A percentile compares a stretch with the other conserved stretches of the same genome.
These are phyloP conservation scores for Colletotrichum neosansevieriae DNA, from an alignment of 2,329 filamentous ascomycete species.

Conservation along the genomic window DNA sequence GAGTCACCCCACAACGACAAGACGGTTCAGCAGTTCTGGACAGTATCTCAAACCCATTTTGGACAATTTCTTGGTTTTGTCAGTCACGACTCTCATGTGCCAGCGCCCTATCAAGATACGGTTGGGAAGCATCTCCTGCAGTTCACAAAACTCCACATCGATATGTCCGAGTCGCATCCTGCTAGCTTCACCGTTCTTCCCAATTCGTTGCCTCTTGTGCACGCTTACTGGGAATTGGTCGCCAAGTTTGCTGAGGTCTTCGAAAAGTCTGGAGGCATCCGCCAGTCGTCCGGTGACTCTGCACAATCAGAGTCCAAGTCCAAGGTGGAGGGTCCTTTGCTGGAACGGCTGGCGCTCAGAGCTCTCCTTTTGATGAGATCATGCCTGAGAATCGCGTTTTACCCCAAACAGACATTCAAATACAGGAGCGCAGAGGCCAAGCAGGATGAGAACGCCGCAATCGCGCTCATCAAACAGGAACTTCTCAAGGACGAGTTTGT, in stretches of 20 bases:
- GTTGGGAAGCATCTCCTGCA: conserved; percentile 91
- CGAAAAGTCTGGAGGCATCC: conserved; percentile 69
- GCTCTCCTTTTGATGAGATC: conserved; percentile 85
- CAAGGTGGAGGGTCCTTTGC: conserved; percentile 71
- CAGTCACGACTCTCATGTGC: conserved; percentile 65
- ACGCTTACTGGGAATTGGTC: conserved; percentile 88
- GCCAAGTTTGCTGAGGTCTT: conserved; percentile 81
- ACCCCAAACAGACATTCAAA: conserved; percentile 84
- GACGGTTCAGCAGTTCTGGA: conserved; percentile 85
- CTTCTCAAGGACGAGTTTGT: conserved; percentile 84
- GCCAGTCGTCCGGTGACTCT: conserved; percentile 55
- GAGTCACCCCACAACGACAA: conserved; percentile 84
- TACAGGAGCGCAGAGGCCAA: conserved; percentile 82
- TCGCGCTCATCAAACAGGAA: conserved; percentile 75
- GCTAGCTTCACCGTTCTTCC: conserved; percentile 87
- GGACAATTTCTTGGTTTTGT: conserved; percentile 78
- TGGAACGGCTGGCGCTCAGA: conserved; percentile 85
- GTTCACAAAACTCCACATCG: conserved; percentile 90
- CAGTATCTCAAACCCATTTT: conserved; percentile 80
- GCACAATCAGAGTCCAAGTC: conserved; percentile 54
- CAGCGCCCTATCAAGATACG: conserved; percentile 67
- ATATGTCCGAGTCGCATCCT: conserved; percentile 84
- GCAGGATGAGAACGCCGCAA: conserved; percentile 79
- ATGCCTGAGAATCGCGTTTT: conserved; percentile 87
- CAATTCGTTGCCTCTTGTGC: conserved; percentile 80